A percentile compares a stretch with the other conserved stretches of the same genome.
These are phyloP conservation scores for Hericium coralloides DNA, from an alignment of 768 basidiomycete genomes.

Conservation along the genomic window DNA sequence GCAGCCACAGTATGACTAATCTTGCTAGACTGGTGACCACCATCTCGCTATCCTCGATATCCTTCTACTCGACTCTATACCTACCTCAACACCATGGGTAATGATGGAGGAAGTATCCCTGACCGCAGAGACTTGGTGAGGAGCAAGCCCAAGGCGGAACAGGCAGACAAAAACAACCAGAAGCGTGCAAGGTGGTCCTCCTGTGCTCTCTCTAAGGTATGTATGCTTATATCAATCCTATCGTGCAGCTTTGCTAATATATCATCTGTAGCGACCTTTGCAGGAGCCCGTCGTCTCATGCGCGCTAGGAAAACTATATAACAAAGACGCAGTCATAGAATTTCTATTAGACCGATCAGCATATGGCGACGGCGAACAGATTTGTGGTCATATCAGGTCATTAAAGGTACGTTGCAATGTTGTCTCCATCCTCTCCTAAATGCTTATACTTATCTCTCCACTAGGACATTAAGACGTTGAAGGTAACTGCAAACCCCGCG, in stretches of 20 bases:
- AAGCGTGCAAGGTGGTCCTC: slow-evolving; percentile 84
- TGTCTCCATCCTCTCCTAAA: not conserved
- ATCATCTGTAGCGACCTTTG: slow-evolving; percentile 52
- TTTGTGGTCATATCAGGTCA: slow-evolving; percentile 87
- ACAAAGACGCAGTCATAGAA: slow-evolving; percentile 90
- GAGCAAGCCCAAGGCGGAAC: slow-evolving; percentile 71
- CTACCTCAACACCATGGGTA: slow-evolving; percentile 48
- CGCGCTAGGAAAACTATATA: slow-evolving; percentile 89
- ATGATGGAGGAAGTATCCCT: slow-evolving; percentile 85
- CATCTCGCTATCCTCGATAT: not conserved
- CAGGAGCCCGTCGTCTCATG: slow-evolving; percentile 88
- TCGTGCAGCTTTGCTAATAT: not conserved
- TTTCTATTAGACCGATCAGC: slow-evolving; percentile 74
- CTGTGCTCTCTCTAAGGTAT: slow-evolving; percentile 91
- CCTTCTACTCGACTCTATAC: not conserved
- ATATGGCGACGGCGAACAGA: slow-evolving; percentile 86
- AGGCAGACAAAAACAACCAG: slow-evolving; percentile 88
- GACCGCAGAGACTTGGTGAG: slow-evolving; percentile 74
- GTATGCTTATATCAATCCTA: slow-evolving; percentile 8
- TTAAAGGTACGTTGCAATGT: slow-evolving; percentile 65
- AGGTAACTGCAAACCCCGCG: slow-evolving; percentile 66
- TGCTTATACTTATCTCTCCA: not conserved
- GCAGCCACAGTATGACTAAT: not conserved
- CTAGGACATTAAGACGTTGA: slow-evolving; percentile 82
- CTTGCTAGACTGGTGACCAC: not conserved